phyloP scores from a whole-genome alignment of 2,329 filamentous ascomycete species.

The Diaporthe caulivora region DNA sequence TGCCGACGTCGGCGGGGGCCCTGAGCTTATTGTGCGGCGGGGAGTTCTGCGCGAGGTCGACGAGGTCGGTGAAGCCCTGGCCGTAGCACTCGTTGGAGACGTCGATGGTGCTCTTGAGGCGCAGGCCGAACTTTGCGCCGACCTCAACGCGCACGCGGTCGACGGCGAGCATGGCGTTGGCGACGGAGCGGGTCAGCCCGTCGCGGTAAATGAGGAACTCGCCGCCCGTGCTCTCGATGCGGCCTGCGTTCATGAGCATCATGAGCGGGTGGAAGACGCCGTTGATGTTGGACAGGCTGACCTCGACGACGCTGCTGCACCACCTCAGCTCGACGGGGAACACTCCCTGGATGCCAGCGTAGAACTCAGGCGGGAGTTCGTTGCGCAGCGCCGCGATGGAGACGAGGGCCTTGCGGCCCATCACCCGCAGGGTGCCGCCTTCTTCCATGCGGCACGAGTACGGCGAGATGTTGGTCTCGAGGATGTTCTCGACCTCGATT shows the following conservation, averaged over 20 bases:
- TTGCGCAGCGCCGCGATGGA: slow-evolving; percentile 26
- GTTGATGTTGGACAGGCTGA: slow-evolving; percentile 45
- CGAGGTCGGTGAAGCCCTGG: slow-evolving; percentile 43
- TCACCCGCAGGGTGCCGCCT: slow-evolving; percentile 40
- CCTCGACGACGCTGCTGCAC: slow-evolving; percentile 46
- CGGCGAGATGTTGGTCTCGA: slow-evolving; percentile 45
- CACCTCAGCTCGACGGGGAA: slow-evolving; percentile 44
- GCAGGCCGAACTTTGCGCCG: slow-evolving; percentile 43
- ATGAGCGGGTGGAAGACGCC: slow-evolving; percentile 46
- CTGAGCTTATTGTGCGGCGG: slow-evolving; percentile 43
- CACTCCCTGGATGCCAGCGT: slow-evolving; percentile 37
- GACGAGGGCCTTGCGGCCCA: slow-evolving; percentile 41
- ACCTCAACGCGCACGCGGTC: slow-evolving; percentile 43
- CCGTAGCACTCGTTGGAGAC: slow-evolving; percentile 46
- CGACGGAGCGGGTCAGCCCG: slow-evolving; percentile 41
- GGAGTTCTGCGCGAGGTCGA: slow-evolving; percentile 43
- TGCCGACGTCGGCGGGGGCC: slow-evolving; percentile 40
- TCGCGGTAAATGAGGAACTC: slow-evolving; percentile 44
- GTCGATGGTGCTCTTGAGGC: slow-evolving; percentile 41
- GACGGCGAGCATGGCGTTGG: slow-evolving; percentile 42
- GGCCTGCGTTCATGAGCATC: slow-evolving; percentile 46
- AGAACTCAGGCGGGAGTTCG: slow-evolving; percentile 18
- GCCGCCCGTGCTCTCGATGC: slow-evolving; percentile 45
- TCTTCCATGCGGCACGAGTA: slow-evolving; percentile 44
- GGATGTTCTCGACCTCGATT: slow-evolving; percentile 41